These are phyloP conservation scores for Trypethelium eluteriae DNA, from an alignment of 495 filamentous ascomycete species.

Conservation along the genomic window DNA sequence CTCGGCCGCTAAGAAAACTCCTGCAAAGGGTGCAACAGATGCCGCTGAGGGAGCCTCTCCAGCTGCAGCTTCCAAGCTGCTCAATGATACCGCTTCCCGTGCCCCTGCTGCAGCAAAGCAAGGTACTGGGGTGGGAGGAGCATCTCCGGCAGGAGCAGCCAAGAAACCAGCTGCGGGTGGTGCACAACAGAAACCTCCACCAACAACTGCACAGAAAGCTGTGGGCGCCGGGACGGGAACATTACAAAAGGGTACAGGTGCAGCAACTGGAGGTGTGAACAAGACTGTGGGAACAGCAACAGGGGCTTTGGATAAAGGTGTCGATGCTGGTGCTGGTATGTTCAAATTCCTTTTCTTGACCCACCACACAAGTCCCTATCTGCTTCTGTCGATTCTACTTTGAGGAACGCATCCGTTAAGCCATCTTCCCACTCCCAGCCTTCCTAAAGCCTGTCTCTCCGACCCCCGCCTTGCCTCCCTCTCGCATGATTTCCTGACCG, in stretches of 20 bases:
- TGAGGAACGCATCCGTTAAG: background rate
- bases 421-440: background rate
- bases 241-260: background rate
- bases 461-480: conserved; percentile 3
- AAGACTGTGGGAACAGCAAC: conserved; percentile 20
- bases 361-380: background rate
- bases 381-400: background rate
- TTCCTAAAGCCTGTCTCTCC: conserved; percentile 8
- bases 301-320: conserved; percentile 19
- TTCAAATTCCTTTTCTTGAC: background rate
- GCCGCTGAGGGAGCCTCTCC: background rate
- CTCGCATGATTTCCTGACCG: conserved; percentile 2
- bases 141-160: conserved; percentile 8
- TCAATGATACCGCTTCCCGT: conserved; percentile 1
- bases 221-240: background rate
- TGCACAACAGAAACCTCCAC: conserved; percentile 7
- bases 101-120: conserved; percentile 5
- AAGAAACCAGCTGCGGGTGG: conserved; percentile 11
- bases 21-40: conserved; percentile 1
- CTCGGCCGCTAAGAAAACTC: conserved; percentile 16
- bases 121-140: background rate
- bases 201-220: conserved; percentile 16
- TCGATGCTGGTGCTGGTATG: conserved; percentile 3
- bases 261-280: conserved; percentile 19
- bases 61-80: conserved; percentile 5